A percentile compares a stretch with the other conserved stretches of the same genome.
These are phyloP conservation scores for Colletotrichum sp. DNA, from an alignment of 2,329 filamentous ascomycete genomes.

Conservation along the genomic window DNA sequence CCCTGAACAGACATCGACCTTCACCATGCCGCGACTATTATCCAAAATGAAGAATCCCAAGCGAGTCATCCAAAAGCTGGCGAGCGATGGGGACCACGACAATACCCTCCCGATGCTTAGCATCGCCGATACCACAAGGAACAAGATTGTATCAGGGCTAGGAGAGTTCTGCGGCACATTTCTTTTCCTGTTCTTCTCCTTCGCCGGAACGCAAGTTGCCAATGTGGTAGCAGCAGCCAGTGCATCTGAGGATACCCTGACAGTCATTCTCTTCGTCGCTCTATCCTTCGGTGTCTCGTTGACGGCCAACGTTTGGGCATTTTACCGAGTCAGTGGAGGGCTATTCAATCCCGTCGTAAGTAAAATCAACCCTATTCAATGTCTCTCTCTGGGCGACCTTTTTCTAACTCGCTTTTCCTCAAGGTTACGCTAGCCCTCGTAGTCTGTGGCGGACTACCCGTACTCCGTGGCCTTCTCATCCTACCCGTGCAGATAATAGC, in stretches of 20 bases:
- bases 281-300: slow-evolving; percentile 55
- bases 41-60: neutral
- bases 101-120: slow-evolving; percentile 12
- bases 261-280: slow-evolving; percentile 52
- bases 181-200: slow-evolving; percentile 54
- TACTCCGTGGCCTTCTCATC: slow-evolving; percentile 55
- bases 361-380: neutral
- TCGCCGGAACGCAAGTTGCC: slow-evolving; percentile 43
- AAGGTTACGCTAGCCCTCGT: slow-evolving; percentile 63
- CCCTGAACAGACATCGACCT: neutral
- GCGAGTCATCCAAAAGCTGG: neutral
- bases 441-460: slow-evolving; percentile 62
- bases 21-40: neutral
- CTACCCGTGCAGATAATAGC: slow-evolving; percentile 63
- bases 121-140: slow-evolving; percentile 25
- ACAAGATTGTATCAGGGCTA: slow-evolving; percentile 45
- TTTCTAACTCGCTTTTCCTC: neutral
- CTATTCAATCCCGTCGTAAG: slow-evolving; percentile 57
- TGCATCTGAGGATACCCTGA: slow-evolving; percentile 29
- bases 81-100: neutral
- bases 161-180: slow-evolving; percentile 60
- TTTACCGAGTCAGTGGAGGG: slow-evolving; percentile 58
- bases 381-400: neutral
- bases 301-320: slow-evolving; percentile 61
- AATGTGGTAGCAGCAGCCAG: neutral